A percentile compares a stretch with the other conserved stretches of the same genome.
Conservation (phyloP, 345 rosid species). For the Salix exigua region DNA sequence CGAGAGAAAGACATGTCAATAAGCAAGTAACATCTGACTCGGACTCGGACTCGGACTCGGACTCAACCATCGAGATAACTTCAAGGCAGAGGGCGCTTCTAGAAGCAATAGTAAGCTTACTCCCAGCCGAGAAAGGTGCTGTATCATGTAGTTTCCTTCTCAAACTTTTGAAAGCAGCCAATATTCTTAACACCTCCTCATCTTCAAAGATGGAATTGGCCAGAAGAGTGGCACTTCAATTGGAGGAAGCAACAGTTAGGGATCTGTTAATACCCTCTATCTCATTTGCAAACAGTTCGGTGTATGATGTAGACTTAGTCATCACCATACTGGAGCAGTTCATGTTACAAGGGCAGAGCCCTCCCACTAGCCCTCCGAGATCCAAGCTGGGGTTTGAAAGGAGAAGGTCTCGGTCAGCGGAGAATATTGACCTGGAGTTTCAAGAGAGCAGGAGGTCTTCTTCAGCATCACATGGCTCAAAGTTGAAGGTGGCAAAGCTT, state of each 20-base stretch:
- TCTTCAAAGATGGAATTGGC: constrained; percentile 80
- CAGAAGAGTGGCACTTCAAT: constrained; percentile 70
- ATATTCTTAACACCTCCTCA: constrained; percentile 62
- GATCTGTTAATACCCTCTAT: constrained; percentile 75
- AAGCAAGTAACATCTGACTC: constrained; percentile 47
- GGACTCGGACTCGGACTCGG: constrained; percentile 89
- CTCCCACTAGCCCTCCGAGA: constrained; percentile 84
- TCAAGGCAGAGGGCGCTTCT: constrained; percentile 70
- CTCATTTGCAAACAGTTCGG: constrained; percentile 38
- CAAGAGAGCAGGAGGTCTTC: constrained; percentile 93
- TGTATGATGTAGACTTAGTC: constrained; percentile 77
- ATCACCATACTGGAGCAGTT: constrained; percentile 76
- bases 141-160: constrained; percentile 82
- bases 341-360: constrained; percentile 88
- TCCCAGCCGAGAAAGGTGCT: constrained; percentile 74
- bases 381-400: constrained; percentile 64
- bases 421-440: constrained; percentile 73
- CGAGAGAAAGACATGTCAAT: constrained; percentile 38
- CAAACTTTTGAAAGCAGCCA: constrained; percentile 79
- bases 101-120: constrained; percentile 82
- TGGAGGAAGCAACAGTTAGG: constrained; percentile 77
- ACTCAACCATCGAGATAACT: constrained; percentile 40
- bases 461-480: constrained; percentile 91
- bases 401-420: constrained; percentile 90
- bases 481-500: constrained; percentile 90